These are phyloP conservation scores for Cinchona pubescens DNA, from an alignment of 257 asterid species.

Conservation along the genomic window DNA sequence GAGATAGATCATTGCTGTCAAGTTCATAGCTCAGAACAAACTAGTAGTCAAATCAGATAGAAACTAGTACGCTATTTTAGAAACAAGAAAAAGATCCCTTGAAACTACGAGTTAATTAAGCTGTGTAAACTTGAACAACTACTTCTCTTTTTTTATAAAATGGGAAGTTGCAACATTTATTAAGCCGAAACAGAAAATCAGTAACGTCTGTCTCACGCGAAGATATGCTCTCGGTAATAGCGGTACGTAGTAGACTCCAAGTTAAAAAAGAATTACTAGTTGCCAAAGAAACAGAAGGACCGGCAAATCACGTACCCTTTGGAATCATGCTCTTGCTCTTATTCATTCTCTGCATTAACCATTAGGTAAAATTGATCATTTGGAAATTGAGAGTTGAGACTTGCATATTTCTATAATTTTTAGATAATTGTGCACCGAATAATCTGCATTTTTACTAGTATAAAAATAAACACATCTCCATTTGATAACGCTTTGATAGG, in stretches of 20 bases:
- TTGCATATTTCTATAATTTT: too few species aligned
- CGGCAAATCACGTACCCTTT: neutral
- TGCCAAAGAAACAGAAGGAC: neutral
- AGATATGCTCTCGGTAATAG: conserved; percentile 36
- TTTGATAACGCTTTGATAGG: too few species aligned
- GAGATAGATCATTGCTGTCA: neutral
- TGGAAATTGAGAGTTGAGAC: too few species aligned
- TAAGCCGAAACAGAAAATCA: conserved; percentile 25
- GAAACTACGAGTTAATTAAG: neutral
- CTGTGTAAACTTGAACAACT: neutral
- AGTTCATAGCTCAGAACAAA: neutral
- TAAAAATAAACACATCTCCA: too few species aligned
- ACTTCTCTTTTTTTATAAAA: neutral
- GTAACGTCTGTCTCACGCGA: conserved; percentile 55
- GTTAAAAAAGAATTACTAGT: neutral
- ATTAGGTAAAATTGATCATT: neutral
- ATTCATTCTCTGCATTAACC: neutral
- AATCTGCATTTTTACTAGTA: too few species aligned
- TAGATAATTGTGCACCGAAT: too few species aligned
- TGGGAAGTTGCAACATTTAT: neutral
- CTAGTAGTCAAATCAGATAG: neutral
- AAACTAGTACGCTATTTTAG: neutral
- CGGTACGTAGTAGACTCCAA: neutral
- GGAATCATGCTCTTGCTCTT: neutral
- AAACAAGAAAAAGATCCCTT: neutral